Percentiles rank a stretch among this genome's conserved stretches.
phyloP scores from a whole-genome alignment of 2,329 filamentous ascomycete species.

The Sordariomycetes sp. region DNA sequence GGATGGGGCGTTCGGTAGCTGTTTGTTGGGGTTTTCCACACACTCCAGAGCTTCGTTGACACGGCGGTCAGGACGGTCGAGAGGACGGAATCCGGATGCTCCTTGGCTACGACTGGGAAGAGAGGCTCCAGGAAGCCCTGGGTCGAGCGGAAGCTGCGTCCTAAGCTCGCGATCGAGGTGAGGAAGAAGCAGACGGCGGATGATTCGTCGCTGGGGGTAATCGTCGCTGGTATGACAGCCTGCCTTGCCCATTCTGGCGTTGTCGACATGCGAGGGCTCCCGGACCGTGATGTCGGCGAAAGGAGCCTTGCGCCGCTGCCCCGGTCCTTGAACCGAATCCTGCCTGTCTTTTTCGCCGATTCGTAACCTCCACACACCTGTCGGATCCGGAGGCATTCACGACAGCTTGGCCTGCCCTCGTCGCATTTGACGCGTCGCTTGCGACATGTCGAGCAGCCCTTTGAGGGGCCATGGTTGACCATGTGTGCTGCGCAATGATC shows the following conservation, averaged over 20 bases:
- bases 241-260: conserved; percentile 5
- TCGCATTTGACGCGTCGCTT: conserved; percentile 11
- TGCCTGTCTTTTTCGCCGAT: conserved; percentile 6
- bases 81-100: conserved; percentile 8
- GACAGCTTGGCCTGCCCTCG: conserved; percentile 8
- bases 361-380: conserved; percentile 9
- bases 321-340: conserved; percentile 9
- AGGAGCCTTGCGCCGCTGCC: conserved; percentile 2
- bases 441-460: conserved; percentile 10
- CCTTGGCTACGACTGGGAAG: conserved; percentile 6
- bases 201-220: conserved; percentile 9
- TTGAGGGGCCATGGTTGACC: conserved; percentile 10
- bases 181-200: conserved; percentile 9
- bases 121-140: conserved; percentile 10
- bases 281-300: conserved; percentile 7
- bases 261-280: conserved; percentile 6
- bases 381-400: conserved; percentile 8
- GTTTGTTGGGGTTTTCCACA: conserved; percentile 8
- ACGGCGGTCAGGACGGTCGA: conserved; percentile 8
- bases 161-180: conserved; percentile 8
- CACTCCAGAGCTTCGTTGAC: conserved; percentile 8
- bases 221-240: conserved; percentile 6
- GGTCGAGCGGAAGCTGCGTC: conserved; percentile 9
- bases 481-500: conserved; percentile 7
- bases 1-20: conserved; percentile 7